Evolutionary conservation across 176 grass and related monocot species (phyloP).

Genomic region (Otatea glauca): DNA sequence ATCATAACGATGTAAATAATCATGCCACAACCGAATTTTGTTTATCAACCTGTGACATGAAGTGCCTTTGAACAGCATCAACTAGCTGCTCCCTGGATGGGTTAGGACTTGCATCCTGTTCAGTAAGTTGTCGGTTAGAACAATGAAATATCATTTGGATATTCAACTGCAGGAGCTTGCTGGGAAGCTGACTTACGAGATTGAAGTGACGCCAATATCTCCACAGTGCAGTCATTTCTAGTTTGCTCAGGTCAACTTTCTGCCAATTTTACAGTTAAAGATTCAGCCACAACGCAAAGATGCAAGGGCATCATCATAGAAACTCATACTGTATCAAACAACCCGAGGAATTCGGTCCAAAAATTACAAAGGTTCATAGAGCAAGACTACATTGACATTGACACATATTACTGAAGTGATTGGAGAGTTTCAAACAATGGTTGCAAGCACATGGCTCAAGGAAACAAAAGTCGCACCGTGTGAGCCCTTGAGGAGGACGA

Average conservation of each 20-base stretch:
- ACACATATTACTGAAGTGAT: slow-evolving; percentile 25
- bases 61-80: slow-evolving; percentile 84
- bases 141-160: slow-evolving; percentile 12
- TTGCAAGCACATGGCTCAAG: slow-evolving; percentile 29
- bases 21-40: slow-evolving; percentile 6
- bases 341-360: not conserved
- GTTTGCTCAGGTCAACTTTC: slow-evolving; percentile 92
- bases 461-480: slow-evolving; percentile 51
- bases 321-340: not conserved
- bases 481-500: slow-evolving; percentile 57
- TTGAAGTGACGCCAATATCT: slow-evolving; percentile 93
- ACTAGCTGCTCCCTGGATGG: slow-evolving; percentile 82
- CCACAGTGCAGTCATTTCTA: slow-evolving; percentile 78
- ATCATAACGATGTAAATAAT: slow-evolving; percentile 19
- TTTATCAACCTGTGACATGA: slow-evolving; percentile 73
- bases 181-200: too few relatives aligned
- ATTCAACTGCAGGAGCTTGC: not conserved
- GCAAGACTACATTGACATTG: slow-evolving; percentile 19
- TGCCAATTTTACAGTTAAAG: slow-evolving; percentile 30
- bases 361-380: slow-evolving; percentile 25
- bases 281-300: slow-evolving; percentile 6
- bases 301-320: not conserved
- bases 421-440: slow-evolving; percentile 8
- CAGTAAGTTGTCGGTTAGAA: slow-evolving; percentile 20
- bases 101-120: slow-evolving; percentile 71